Percentiles rank a stretch among this genome's conserved stretches.
Evolutionary conservation across 2,329 filamentous ascomycete genomes (phyloP).

Genomic region (Fonsecaea multimorphosa): DNA sequence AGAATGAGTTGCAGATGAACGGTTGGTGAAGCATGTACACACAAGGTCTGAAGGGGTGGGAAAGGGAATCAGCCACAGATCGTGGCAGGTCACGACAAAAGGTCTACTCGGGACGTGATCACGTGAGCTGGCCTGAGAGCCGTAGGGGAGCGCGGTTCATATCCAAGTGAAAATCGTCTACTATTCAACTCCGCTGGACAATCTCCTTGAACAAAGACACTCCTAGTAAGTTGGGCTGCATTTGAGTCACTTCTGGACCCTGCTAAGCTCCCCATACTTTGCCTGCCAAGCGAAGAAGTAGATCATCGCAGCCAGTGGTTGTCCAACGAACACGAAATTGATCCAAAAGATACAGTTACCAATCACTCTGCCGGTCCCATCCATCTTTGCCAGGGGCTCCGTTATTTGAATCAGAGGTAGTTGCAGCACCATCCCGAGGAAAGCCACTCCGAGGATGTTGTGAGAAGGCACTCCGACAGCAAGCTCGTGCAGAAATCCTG

Average conservation of each 20-base stretch:
- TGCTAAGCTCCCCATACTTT: conserved; percentile 83
- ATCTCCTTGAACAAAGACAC: not conserved
- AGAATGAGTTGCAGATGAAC: not conserved
- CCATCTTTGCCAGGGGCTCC: conserved; percentile 77
- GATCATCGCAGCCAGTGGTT: conserved; percentile 86
- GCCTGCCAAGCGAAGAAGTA: conserved; percentile 99
- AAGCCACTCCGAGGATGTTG: conserved; percentile 82
- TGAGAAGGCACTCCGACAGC: conserved; percentile 94
- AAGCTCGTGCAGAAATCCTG: conserved; percentile 87
- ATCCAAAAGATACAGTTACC: conserved; percentile 97
- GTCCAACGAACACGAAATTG: conserved; percentile 92
- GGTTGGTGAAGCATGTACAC: not conserved
- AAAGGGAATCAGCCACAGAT: not conserved
- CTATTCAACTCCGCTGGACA: not conserved
- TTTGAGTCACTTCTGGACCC: not conserved
- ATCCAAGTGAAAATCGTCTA: not conserved
- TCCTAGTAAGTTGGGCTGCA: not conserved
- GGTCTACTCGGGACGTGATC: not conserved
- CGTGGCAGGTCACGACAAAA: not conserved
- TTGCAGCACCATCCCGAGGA: conserved; percentile 91
- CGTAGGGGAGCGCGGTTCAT: too few relatives aligned
- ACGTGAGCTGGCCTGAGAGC: not conserved
- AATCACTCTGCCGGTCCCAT: conserved; percentile 73
- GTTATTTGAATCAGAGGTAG: conserved; percentile 86
- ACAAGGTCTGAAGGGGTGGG: not conserved